These are phyloP conservation scores for Nyctanthes arbortristis DNA, from an alignment of 257 asterid genomes.

Conservation along the genomic window DNA sequence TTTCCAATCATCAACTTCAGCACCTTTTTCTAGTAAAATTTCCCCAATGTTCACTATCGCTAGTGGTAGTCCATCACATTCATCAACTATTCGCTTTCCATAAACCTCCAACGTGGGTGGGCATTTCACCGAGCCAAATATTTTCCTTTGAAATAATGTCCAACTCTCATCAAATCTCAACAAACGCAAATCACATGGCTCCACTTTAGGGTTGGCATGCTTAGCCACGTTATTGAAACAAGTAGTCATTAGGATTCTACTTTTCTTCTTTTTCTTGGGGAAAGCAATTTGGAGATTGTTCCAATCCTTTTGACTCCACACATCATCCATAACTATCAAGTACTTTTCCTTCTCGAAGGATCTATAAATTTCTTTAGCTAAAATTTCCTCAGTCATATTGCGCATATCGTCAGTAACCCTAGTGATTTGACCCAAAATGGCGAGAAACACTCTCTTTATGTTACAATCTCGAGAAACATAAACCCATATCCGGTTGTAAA, in stretches of 20 bases:
- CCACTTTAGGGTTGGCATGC: constrained; percentile 11
- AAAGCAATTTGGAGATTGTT: constrained; percentile 30
- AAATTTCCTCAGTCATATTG: constrained; percentile 9
- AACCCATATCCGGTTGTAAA: constrained; percentile 36
- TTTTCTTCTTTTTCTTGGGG: constrained; percentile 14
- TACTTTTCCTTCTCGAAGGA: constrained; percentile 15
- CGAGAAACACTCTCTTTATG: constrained; percentile 9
- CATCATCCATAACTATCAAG: constrained; percentile 42
- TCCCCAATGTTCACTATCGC: constrained; percentile 53
- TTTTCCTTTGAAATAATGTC: constrained; percentile 36
- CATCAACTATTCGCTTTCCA: constrained; percentile 21
- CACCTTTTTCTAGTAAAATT: constrained; percentile 22
- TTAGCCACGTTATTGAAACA: constrained; percentile 29
- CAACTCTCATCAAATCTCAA: constrained; percentile 30
- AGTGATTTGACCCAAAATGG: constrained; percentile 20
- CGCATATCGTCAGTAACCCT: constrained; percentile 11
- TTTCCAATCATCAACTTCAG: constrained; percentile 19
- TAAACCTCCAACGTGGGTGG: constrained; percentile 24
- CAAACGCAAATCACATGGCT: constrained; percentile 41
- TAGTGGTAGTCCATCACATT: constrained; percentile 44
- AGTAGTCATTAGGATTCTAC: constrained; percentile 44
- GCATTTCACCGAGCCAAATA: constrained; percentile 20
- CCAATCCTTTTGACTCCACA: constrained; percentile 32
- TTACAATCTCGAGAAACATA: constrained; percentile 31
- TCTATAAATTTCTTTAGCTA: constrained; percentile 2